These are phyloP conservation scores for Aquilaria yunnanensis DNA, from an alignment of 345 rosid genomes.

Conservation along the genomic window DNA sequence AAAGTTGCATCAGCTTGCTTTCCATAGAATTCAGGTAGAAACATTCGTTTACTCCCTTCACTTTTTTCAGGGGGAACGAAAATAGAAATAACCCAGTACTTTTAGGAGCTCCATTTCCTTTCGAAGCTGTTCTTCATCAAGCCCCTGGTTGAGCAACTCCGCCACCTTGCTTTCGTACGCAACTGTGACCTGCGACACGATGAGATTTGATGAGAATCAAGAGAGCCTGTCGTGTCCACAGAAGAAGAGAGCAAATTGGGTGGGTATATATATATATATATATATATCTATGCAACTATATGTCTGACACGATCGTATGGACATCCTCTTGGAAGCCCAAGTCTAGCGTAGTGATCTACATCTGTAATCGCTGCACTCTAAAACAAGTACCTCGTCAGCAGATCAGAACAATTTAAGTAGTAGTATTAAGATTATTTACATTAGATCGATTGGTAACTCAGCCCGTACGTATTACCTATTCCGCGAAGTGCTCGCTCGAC, in stretches of 20 bases:
- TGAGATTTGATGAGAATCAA: neutral
- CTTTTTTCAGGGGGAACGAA: neutral
- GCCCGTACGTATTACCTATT: conserved; percentile 67
- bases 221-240: too few relatives aligned
- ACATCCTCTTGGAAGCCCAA: conserved; percentile 54
- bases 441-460: neutral
- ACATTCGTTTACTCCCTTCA: neutral
- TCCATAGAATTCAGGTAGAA: neutral
- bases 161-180: conserved; percentile 47
- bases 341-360: conserved; percentile 71
- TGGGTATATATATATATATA: neutral
- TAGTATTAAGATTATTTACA: neutral
- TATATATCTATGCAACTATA: neutral
- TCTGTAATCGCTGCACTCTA: conserved; percentile 87
- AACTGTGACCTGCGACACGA: conserved; percentile 28
- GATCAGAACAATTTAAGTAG: neutral
- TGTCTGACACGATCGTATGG: conserved; percentile 51
- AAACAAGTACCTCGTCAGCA: conserved; percentile 25
- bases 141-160: conserved; percentile 42
- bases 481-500: conserved; percentile 88
- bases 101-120: conserved; percentile 44
- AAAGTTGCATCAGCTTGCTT: neutral
- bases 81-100: conserved; percentile 23
- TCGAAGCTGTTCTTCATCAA: conserved; percentile 48
- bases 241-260: neutral